Evolutionary conservation across 2,329 filamentous ascomycete genomes (phyloP), one percentile per base, ranked within the genome.

Genomic region (Cladosporium sp.): DNA sequence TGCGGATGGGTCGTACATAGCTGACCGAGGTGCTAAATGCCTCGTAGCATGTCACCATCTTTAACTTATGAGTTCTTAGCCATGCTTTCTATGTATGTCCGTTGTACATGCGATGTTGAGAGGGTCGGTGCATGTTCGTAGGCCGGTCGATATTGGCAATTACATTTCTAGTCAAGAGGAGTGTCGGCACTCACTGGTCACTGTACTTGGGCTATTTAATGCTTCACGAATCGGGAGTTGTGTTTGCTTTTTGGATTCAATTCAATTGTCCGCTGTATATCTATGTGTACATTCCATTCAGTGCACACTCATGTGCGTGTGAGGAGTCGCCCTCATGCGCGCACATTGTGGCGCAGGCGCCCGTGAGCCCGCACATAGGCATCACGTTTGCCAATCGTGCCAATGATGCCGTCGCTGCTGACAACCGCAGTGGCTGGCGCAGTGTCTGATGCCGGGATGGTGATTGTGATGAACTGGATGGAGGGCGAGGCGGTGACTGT

Each of bases 401-500:
- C 24, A 5, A 59, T 10, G 7, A 47, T 44, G 36, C 57, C 57
- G 10, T 59, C 5, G 15, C 36, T 32, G 57, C 10, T 47, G 34
- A 36, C 21, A 3, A 30, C 44, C 18, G 59, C 14, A 8, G 59
- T 15, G 5, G 59, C 59, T 18, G 59, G 28, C 1, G 59, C 38
- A 7, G 24, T 2, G 24, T n/a, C 6, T 24, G 59, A 24, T 11
- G 32, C 59, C 2, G 61, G 51, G 5, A 64, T 34, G 26, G 61
- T 64, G 51, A 57, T 47, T 2, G 61, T 64, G 15, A 6, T 47
- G 51, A 32, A 64, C 24, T 24, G 24, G 11, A 49, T 15, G 51
- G 34, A 32, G 8, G 36, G 36, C 0, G 49, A n/a, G 4, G 60
- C 32, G 10, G 59, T 62, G 11, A 62, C 47, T 21, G 52, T 55